These are phyloP conservation scores for Claviceps arundinis DNA, from an alignment of 2,329 filamentous ascomycete genomes.

Conservation along the genomic window DNA sequence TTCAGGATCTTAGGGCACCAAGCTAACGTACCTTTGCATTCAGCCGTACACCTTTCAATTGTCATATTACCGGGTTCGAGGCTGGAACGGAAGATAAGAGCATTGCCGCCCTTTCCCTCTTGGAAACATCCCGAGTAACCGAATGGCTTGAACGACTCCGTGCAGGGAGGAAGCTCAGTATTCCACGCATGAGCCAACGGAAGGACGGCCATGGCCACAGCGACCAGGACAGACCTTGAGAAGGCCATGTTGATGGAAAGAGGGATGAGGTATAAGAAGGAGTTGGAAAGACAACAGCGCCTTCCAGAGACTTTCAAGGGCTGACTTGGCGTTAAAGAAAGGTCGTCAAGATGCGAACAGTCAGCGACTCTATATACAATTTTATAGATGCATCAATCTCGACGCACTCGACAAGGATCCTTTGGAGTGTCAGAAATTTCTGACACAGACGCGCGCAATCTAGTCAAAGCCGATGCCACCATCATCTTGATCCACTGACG, in stretches of 20 bases:
- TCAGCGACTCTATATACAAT: not conserved
- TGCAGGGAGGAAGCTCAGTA: slow-evolving; percentile 30
- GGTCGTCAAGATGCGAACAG: not conserved
- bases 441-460: not conserved
- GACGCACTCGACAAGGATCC: not conserved
- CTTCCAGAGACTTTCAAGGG: not conserved
- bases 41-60: slow-evolving; percentile 31
- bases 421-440: not conserved
- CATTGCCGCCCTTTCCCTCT: slow-evolving; percentile 21
- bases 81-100: slow-evolving; percentile 29
- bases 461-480: not conserved
- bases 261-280: not conserved
- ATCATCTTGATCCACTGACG: not conserved
- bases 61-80: slow-evolving; percentile 28
- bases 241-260: slow-evolving; percentile 6
- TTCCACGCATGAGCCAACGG: slow-evolving; percentile 24
- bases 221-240: slow-evolving; percentile 13
- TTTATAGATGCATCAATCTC: not conserved
- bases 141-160: slow-evolving; percentile 32
- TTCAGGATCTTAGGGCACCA: not conserved
- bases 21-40: slow-evolving; percentile 31
- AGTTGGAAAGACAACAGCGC: not conserved
- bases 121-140: slow-evolving; percentile 34
- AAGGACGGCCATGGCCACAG: slow-evolving; percentile 23
- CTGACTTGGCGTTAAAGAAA: not conserved